phyloP scores from a whole-genome alignment of 2,329 filamentous ascomycete species.

The Hirsutella rhossiliensis region DNA sequence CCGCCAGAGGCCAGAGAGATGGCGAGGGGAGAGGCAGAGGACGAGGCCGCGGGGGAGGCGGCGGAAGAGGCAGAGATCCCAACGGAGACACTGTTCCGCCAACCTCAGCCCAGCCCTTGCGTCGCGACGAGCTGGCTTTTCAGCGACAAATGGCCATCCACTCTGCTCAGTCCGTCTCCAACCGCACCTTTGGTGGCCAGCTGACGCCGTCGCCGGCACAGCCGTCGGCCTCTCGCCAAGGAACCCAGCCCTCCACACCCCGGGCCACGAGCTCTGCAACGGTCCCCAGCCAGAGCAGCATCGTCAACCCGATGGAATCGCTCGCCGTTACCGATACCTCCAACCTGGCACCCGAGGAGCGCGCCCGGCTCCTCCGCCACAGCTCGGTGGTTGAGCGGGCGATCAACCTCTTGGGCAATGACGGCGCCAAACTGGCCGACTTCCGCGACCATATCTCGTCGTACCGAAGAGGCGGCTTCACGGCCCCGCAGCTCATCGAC shows the following conservation, averaged over 20 bases:
- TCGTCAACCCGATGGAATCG: slow-evolving; percentile 11
- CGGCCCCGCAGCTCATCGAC: slow-evolving; percentile 69
- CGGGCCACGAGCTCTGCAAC: not conserved
- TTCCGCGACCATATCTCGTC: slow-evolving; percentile 74
- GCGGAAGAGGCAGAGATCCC: slow-evolving; percentile 64
- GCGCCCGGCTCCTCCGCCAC: slow-evolving; percentile 70
- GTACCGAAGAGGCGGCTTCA: slow-evolving; percentile 58
- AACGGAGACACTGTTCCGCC: slow-evolving; percentile 70
- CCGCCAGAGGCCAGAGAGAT: slow-evolving; percentile 30
- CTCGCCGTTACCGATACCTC: slow-evolving; percentile 37
- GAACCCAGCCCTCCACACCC: not conserved
- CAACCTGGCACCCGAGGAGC: slow-evolving; percentile 60
- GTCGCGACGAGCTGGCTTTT: slow-evolving; percentile 80
- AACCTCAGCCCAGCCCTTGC: slow-evolving; percentile 67
- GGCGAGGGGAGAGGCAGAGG: slow-evolving; percentile 23
- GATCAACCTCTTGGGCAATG: slow-evolving; percentile 65
- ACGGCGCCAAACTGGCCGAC: slow-evolving; percentile 57
- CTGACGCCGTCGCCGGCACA: slow-evolving; percentile 34
- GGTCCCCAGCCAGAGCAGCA: not conserved
- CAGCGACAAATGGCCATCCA: slow-evolving; percentile 89
- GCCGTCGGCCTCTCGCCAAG: slow-evolving; percentile 8
- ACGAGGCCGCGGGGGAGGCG: slow-evolving; percentile 20
- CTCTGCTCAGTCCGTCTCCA: slow-evolving; percentile 68
- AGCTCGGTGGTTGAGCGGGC: slow-evolving; percentile 78
- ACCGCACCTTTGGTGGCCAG: slow-evolving; percentile 74